Evolutionary conservation across 176 grass and related monocot species (phyloP).

Genomic region (Eragrostis curvula): DNA sequence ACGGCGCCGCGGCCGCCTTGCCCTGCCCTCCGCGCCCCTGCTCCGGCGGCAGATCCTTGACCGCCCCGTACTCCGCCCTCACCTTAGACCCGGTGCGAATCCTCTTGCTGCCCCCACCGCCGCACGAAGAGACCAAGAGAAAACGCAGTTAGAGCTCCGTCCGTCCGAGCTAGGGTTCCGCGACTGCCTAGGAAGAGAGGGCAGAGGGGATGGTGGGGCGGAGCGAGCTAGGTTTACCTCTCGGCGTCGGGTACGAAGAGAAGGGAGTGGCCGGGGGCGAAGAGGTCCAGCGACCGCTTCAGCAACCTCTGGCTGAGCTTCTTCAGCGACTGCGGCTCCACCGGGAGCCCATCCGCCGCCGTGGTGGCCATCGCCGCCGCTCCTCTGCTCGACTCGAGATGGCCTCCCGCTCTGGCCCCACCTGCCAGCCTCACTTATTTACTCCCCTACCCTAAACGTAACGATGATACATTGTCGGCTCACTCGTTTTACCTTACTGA

Average conservation of each 20-base stretch:
- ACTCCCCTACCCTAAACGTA: too few relatives aligned
- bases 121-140: neutral
- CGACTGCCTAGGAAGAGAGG: neutral
- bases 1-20: constrained; percentile 40
- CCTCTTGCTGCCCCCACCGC: constrained; percentile 60
- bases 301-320: constrained; percentile 89
- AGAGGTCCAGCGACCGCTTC: constrained; percentile 83
- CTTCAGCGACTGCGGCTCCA: constrained; percentile 88
- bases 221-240: constrained; percentile 47
- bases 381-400: neutral
- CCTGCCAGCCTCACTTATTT: neutral
- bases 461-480: too few relatives aligned
- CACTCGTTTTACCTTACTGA: too few relatives aligned
- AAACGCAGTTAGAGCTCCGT: neutral
- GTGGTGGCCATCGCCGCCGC: constrained; percentile 32
- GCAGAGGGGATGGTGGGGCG: neutral
- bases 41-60: constrained; percentile 62
- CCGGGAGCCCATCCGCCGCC: constrained; percentile 48
- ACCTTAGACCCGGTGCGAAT: constrained; percentile 84
- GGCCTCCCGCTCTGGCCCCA: neutral
- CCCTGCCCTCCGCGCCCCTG: constrained; percentile 48
- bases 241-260: constrained; percentile 53
- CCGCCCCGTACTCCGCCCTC: constrained; percentile 69
- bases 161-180: constrained; percentile 44
- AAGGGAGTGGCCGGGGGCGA: constrained; percentile 60